Conservation (phyloP, 768 basidiomycete genomes). For the Leccinum uliginosum region DNA sequence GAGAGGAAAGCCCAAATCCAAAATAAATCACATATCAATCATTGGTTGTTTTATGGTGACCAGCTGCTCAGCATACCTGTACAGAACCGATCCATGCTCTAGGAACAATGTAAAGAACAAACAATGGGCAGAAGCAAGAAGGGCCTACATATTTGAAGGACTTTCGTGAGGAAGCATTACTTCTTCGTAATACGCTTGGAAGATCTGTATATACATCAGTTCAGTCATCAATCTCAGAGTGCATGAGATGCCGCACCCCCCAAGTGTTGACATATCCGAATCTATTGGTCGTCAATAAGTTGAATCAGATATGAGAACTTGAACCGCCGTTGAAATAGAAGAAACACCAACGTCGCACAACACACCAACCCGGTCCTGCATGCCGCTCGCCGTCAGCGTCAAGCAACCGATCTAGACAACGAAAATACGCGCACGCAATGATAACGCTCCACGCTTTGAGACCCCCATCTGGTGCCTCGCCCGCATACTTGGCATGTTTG, state of each 20-base stretch:
- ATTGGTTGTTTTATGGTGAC: neutral
- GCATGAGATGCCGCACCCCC: slow-evolving; percentile 46
- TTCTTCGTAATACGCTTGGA: slow-evolving; percentile 69
- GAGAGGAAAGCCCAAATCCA: neutral
- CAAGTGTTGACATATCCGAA: slow-evolving; percentile 73
- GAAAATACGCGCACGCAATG: slow-evolving; percentile 17
- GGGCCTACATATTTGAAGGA: slow-evolving; percentile 58
- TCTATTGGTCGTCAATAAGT: slow-evolving; percentile 22
- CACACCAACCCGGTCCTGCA: slow-evolving; percentile 24
- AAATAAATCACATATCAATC: neutral
- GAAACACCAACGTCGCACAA: slow-evolving; percentile 37
- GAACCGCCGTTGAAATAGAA: neutral
- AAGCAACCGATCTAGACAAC: too few relatives aligned
- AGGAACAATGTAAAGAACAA: neutral
- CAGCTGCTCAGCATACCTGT: slow-evolving; percentile 40
- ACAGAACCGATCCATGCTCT: slow-evolving; percentile 82
- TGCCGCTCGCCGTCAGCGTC: neutral
- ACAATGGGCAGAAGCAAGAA: neutral
- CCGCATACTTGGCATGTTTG: slow-evolving; percentile 19
- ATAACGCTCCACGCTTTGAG: slow-evolving; percentile 32
- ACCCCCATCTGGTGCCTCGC: slow-evolving; percentile 29
- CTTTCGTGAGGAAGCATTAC: slow-evolving; percentile 44
- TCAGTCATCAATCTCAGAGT: neutral
- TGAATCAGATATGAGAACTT: neutral
- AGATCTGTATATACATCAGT: slow-evolving; percentile 41